Base-by-base conservation (phyloP, 2,329 filamentous ascomycete species). In the Magnaporthiopsis rhizophila region DNA sequence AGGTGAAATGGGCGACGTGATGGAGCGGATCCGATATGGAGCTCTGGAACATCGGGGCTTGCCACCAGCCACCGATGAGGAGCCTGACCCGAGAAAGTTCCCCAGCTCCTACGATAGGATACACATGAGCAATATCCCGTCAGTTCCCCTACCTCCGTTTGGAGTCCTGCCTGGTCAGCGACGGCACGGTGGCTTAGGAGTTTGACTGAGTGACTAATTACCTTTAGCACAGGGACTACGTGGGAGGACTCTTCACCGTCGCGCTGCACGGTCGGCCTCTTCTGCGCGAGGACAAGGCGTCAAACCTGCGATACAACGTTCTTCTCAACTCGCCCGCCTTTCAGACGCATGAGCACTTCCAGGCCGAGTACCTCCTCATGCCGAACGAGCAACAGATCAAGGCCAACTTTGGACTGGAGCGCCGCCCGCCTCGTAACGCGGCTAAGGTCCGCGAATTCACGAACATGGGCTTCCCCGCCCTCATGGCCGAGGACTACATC, bases 101-200 rank as follows among this genome's bases (percentile, higher is more conserved):
- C 73, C 71, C 3, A 63, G 64, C 12, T 64, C 59, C 18, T 74
- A 72, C 62, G 71, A 73, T 59, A 62, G 69, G 9, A 70, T 74
- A 11, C 69, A 73, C 53, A 67, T 72, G 69, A 74, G 71, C 68
- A 73, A 74, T 50, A 68, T 73, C 24, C 72, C 72, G 69, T 72
- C 67, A 64, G 69, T 70, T 53, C 3, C 15, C 3, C 36, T 30
- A 2, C 1, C 4, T 13, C 28, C 9, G 5, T 50, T 38, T 1
- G 26, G 9, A n/a, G 12, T 9, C 24, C 59, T 26, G n/a, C 15
- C 4, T 36, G 30, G 21, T 30, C 32, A 12, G 5, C 26, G 30
- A n/a, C 18, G 24, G 6, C 15, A 9, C 15, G 58, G 58, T 18
- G 11, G 7, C 53, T 11, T 38, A 65, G 36, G 2, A 57, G 32